Conservation (phyloP, 2,329 filamentous ascomycete genomes). For the Sordariomycetes sp. region DNA sequence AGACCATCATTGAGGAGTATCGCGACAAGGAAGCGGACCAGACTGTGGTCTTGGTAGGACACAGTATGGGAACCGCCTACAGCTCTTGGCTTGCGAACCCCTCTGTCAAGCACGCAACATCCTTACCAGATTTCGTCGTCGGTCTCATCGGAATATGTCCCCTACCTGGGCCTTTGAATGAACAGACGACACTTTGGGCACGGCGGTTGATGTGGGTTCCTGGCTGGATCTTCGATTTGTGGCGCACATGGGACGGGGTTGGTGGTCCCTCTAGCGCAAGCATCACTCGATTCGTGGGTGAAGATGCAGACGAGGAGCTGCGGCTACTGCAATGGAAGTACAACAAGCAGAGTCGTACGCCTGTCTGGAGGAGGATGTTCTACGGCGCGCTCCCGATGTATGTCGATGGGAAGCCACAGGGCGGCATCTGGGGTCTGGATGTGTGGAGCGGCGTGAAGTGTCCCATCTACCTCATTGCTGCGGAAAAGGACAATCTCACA, state of each 20-base stretch:
- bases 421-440: constrained; percentile 60
- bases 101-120: constrained; percentile 30
- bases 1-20: constrained; percentile 64
- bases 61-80: constrained; percentile 83
- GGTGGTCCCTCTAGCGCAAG: constrained; percentile 73
- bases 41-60: constrained; percentile 70
- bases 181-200: constrained; percentile 31
- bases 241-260: constrained; percentile 67
- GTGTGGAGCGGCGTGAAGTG: constrained; percentile 65
- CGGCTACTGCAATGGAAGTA: constrained; percentile 61
- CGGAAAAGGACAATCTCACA: constrained; percentile 67
- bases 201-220: constrained; percentile 60
- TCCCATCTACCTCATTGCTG: constrained; percentile 72
- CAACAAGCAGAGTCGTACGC: constrained; percentile 75
- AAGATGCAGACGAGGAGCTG: constrained; percentile 54
- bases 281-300: constrained; percentile 68
- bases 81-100: constrained; percentile 57
- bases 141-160: constrained; percentile 80
- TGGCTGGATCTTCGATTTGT: constrained; percentile 62
- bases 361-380: constrained; percentile 76
- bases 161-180: constrained; percentile 51
- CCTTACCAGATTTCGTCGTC: constrained; percentile 55
- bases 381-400: constrained; percentile 60
- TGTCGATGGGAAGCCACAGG: constrained; percentile 36
- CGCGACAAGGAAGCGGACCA: constrained; percentile 57